Conservation (phyloP, 2,329 filamentous ascomycete species). For the Penicillium brasilianum region DNA sequence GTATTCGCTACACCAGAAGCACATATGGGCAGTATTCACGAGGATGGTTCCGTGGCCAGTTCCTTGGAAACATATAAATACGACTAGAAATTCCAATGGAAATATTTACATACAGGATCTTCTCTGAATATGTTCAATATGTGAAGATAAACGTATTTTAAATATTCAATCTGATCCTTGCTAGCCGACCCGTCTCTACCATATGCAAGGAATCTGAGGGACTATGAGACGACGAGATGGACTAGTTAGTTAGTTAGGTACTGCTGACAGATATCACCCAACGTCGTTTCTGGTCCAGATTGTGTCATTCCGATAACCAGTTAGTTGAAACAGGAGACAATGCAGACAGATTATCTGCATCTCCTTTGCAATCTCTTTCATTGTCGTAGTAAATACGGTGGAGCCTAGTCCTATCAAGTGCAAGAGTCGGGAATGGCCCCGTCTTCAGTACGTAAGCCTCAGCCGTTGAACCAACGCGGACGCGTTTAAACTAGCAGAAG, state of each 20-base stretch:
- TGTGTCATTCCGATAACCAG: neutral
- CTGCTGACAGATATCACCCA: no score
- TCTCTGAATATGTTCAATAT: no score
- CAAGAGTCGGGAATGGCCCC: neutral
- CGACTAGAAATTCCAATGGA: no score
- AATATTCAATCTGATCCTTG: neutral
- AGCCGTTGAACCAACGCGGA: neutral
- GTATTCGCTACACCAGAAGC: no score
- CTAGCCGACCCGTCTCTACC: neutral
- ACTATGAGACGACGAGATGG: neutral
- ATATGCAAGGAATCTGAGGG: neutral
- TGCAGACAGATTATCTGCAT: neutral
- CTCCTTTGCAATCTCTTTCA: neutral
- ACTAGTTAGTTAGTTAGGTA: neutral
- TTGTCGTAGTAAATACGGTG: neutral
- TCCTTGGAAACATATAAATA: no score
- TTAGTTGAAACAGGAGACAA: neutral
- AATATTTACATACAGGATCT: no score
- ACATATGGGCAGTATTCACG: no score
- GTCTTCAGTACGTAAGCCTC: conserved; percentile 4
- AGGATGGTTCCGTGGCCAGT: no score
- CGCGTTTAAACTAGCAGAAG: neutral
- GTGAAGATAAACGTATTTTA: neutral
- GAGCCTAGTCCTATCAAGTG: neutral
- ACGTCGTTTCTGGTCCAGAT: neutral